A percentile compares a stretch with the other conserved stretches of the same genome.
Evolutionary conservation across 1,284 basidiomycete genomes (phyloP).

Genomic region (Ceratobasidium sp.): DNA sequence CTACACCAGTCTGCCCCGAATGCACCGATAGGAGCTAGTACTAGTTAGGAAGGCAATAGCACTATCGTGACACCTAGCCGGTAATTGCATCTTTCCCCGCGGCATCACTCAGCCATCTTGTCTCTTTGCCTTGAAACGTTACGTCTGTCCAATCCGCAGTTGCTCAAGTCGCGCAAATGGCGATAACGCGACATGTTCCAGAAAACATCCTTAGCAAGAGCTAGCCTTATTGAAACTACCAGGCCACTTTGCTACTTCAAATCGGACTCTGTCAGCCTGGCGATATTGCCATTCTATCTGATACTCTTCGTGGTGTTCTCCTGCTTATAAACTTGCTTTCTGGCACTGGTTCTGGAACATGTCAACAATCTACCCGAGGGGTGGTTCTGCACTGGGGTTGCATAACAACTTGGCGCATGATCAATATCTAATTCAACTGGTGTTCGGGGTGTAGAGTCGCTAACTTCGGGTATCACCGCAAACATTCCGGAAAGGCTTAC

Average conservation of each 20-base stretch:
- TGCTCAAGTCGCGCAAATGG: too few relatives aligned
- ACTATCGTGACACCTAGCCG: not conserved
- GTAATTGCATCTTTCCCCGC: not conserved
- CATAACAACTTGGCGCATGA: not conserved
- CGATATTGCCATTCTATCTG: not conserved
- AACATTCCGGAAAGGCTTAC: not conserved
- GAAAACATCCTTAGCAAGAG: not conserved
- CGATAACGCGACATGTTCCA: too few relatives aligned
- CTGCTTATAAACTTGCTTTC: not conserved
- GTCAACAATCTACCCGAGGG: not conserved
- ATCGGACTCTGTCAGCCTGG: not conserved
- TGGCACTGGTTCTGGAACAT: not conserved
- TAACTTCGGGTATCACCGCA: conserved; percentile 2
- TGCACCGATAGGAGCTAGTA: not conserved
- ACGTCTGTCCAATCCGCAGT: too few relatives aligned
- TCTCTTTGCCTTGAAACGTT: not conserved
- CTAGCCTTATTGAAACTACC: not conserved
- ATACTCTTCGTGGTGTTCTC: not conserved
- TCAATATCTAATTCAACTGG: not conserved
- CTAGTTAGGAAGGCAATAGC: not conserved
- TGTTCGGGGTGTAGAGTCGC: not conserved
- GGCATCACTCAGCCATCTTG: not conserved
- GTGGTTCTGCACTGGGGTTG: not conserved
- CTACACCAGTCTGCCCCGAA: too few relatives aligned
- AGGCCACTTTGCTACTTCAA: not conserved